Conservation (phyloP, 148 eudicot species). For the Nyssa sinensis region DNA sequence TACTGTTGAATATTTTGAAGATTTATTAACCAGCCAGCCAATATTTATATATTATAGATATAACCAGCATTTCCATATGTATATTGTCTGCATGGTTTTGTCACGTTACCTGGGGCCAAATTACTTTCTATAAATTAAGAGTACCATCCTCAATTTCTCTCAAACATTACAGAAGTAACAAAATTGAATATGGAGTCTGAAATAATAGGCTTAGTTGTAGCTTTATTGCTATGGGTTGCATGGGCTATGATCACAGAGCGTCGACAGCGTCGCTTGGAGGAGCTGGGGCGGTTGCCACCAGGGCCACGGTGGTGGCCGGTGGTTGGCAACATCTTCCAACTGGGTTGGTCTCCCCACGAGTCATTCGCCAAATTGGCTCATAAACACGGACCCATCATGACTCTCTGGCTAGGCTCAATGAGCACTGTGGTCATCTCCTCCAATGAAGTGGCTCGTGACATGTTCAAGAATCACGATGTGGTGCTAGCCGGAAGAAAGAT, state of each 20-base stretch:
- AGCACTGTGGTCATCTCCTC: conserved; percentile 27
- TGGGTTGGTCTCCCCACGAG: conserved; percentile 21
- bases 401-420: conserved; percentile 19
- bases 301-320: conserved; percentile 23
- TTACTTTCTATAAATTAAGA: background rate
- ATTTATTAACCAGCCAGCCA: too few species aligned
- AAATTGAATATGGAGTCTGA: conserved; percentile 12
- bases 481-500: conserved; percentile 23
- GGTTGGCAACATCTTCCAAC: conserved; percentile 30
- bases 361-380: conserved; percentile 17
- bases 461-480: conserved; percentile 27
- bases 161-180: background rate
- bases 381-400: conserved; percentile 26
- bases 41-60: too few species aligned
- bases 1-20: too few species aligned
- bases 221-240: conserved; percentile 13
- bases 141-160: background rate
- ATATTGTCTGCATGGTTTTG: too few species aligned
- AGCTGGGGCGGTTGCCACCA: conserved; percentile 14
- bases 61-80: too few species aligned
- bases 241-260: conserved; percentile 13
- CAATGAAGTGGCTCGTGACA: conserved; percentile 18
- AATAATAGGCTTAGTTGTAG: conserved; percentile 6
- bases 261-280: background rate
- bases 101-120: too few species aligned